These are phyloP conservation scores for Fusarium newnesense DNA, from an alignment of 2,329 filamentous ascomycete genomes.

Conservation along the genomic window DNA sequence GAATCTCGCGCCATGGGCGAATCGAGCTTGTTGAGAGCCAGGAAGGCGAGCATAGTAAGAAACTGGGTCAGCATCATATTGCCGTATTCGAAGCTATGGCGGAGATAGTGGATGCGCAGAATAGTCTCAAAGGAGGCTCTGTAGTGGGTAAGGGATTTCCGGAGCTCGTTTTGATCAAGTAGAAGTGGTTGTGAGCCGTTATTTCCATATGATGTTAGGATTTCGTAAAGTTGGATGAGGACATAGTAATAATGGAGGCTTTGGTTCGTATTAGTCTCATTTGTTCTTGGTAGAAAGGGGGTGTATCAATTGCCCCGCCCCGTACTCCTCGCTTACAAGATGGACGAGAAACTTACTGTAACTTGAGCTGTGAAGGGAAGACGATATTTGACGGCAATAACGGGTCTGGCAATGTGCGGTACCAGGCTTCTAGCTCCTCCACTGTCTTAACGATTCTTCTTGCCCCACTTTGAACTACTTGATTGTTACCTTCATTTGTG, in stretches of 20 bases:
- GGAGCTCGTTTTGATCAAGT: background rate
- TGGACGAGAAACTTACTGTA: slow-evolving; percentile 2
- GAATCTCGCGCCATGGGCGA: background rate
- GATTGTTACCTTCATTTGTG: background rate
- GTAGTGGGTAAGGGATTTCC: background rate
- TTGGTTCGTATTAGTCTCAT: background rate
- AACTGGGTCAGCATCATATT: slow-evolving; percentile 17
- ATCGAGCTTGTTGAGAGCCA: background rate
- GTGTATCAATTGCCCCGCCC: background rate
- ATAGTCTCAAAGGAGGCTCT: slow-evolving; percentile 17
- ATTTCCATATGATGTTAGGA: background rate
- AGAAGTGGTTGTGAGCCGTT: background rate
- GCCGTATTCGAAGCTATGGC: slow-evolving; percentile 18
- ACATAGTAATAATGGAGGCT: slow-evolving; percentile 3
- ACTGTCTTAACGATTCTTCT: background rate
- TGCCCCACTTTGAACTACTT: background rate
- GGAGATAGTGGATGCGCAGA: slow-evolving; percentile 20
- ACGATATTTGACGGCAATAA: background rate
- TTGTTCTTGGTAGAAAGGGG: background rate
- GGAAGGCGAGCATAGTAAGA: slow-evolving; percentile 2
- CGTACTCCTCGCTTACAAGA: background rate
- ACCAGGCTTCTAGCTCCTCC: background rate
- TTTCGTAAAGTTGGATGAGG: background rate
- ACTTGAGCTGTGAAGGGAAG: slow-evolving; percentile 10
- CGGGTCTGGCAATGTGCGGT: background rate